Evolutionary conservation across 345 rosid genomes (phyloP).

Genomic region (Gossypium thurberi): DNA sequence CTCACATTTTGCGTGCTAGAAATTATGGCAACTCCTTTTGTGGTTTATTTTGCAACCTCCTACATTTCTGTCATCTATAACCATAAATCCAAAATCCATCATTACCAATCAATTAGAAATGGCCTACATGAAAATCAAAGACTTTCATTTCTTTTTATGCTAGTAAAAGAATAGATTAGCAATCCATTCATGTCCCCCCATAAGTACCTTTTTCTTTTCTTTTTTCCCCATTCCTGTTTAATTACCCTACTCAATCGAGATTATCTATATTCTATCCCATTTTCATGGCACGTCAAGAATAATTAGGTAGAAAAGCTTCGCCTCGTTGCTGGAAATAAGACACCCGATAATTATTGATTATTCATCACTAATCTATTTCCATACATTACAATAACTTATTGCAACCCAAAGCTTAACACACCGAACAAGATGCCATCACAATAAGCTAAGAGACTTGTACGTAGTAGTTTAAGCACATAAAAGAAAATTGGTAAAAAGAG

Average conservation of each 20-base stretch:
- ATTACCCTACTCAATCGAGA: background rate
- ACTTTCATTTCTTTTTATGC: too few species aligned
- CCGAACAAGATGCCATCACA: background rate
- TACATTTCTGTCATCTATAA: too few species aligned
- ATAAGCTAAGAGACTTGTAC: background rate
- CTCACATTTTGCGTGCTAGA: too few species aligned
- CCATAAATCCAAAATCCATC: too few species aligned
- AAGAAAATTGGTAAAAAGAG: background rate
- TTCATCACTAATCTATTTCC: conserved; percentile 2
- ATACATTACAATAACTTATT: background rate
- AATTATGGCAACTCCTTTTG: too few species aligned
- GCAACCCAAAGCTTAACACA: conserved; percentile 7
- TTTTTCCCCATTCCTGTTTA: background rate
- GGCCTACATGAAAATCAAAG: too few species aligned
- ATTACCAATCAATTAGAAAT: too few species aligned
- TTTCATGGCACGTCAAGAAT: too few species aligned
- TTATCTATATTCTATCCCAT: background rate
- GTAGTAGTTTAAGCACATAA: background rate
- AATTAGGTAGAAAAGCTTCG: background rate
- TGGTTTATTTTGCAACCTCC: too few species aligned
- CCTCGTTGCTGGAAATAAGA: background rate
- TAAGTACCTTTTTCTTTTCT: background rate
- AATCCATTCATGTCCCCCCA: background rate
- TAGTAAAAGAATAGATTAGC: too few species aligned
- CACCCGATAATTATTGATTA: background rate